These are phyloP conservation scores for Lodderomyces parapsilosis DNA, from an alignment of 1,139 yeast genomes.

Conservation along the genomic window DNA sequence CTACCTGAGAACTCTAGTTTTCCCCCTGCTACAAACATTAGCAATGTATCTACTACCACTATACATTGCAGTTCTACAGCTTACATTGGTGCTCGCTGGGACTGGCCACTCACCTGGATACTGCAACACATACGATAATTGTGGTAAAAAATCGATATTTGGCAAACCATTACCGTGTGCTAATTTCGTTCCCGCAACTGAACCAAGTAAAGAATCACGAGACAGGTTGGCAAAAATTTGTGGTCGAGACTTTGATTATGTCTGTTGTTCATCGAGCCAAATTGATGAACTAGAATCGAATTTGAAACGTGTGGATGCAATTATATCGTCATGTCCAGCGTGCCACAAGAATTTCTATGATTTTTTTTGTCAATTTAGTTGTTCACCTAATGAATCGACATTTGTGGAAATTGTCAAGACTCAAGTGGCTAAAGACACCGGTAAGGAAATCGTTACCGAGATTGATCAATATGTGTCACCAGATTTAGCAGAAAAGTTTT, in stretches of 20 bases:
- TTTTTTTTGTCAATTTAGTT: conserved; percentile 85
- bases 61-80: not conserved
- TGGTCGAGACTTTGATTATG: conserved; percentile 48
- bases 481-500: conserved; percentile 61
- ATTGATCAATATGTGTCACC: conserved; percentile 63
- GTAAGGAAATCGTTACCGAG: conserved; percentile 66
- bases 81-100: not conserved
- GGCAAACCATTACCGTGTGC: conserved; percentile 84
- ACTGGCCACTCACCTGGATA: conserved; percentile 24
- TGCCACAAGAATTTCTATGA: conserved; percentile 83
- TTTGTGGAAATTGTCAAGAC: conserved; percentile 69
- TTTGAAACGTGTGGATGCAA: conserved; percentile 70
- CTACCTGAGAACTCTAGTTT: not conserved
- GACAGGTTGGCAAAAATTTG: conserved; percentile 59
- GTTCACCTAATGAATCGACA: conserved; percentile 79
- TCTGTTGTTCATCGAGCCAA: conserved; percentile 45
- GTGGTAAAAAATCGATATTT: conserved; percentile 81
- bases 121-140: conserved; percentile 61
- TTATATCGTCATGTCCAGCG: conserved; percentile 93
- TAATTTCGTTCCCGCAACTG: conserved; percentile 45
- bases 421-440: conserved; percentile 49
- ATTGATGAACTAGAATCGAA: conserved; percentile 40
- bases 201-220: conserved; percentile 44
- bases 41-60: conserved; percentile 1
- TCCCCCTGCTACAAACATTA: not conserved